Base-by-base conservation (phyloP, 2,329 filamentous ascomycete species). In the Decorospora gaudefroyi region DNA sequence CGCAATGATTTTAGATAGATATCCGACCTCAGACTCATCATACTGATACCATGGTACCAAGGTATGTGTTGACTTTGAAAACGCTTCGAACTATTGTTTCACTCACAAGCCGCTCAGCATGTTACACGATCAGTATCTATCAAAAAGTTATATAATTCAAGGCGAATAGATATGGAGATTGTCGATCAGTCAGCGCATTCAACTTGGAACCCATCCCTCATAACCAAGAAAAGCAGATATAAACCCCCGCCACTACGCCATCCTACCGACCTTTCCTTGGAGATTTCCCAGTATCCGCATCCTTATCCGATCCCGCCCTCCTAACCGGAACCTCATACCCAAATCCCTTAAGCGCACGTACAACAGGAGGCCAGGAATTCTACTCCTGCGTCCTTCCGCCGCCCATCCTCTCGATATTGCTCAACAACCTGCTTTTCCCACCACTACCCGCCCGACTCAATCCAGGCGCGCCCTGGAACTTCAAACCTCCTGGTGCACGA, bases 371-470 rank as follows among this genome's bases (percentile, higher is more conserved):
- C 33, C 28, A 47, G 33, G 33, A 21, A 43, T 38, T 28, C 51
- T 62, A 62, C 33, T 61, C 59, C 47, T 60, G 56, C 10, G 45
- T 38, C 28, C 48, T 57, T 9, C 53, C 52, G 2, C 78, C 84
- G 7, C 89, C 89, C 90, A 95, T 95, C 72, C 85, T 83, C 76
- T 95, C 89, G 67, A 95, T 93, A 12, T 87, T 90, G 59, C 80
- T 87, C 85, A 95, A 85, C 62, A 93, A 86, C 43, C 86, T 84
- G 63, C 86, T 88, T 60, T 88, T 79, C 2, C 46, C 46, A 6
- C 61, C 65, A 19, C 64, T 73, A 22, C 62, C 62, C 33, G 65
- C 70, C 28, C 66, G 57, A 16, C 49, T 64, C 19, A 69, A 23
- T n/a, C 61, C 65, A 2, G 57, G 40, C 4, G 58, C 59, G 8